Percentiles rank a stretch among this genome's conserved stretches.
Evolutionary conservation across 768 basidiomycete species (phyloP).

Genomic region (Lactarius indigo): DNA sequence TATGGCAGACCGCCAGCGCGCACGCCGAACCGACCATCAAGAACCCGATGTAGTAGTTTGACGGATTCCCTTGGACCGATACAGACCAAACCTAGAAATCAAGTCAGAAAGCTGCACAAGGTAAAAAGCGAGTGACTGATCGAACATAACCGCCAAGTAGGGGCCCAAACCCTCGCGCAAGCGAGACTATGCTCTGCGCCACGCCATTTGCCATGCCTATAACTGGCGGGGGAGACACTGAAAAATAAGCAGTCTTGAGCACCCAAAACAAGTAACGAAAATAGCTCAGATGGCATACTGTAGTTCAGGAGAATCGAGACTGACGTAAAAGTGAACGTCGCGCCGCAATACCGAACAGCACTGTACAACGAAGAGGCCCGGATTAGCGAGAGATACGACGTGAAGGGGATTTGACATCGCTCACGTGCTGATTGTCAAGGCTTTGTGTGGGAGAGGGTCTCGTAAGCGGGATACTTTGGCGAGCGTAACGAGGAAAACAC

Average conservation of each 20-base stretch:
- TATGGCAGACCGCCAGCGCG: slow-evolving; percentile 9
- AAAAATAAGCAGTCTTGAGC: slow-evolving; percentile 14
- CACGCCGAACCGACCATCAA: slow-evolving; percentile 13
- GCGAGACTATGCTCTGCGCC: slow-evolving; percentile 92
- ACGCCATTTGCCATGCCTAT: slow-evolving; percentile 93
- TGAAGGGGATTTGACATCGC: slow-evolving; percentile 29
- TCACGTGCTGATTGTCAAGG: slow-evolving; percentile 77
- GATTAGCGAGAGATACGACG: background rate
- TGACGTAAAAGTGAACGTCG: slow-evolving; percentile 86
- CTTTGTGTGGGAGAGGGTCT: slow-evolving; percentile 36
- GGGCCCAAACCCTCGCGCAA: slow-evolving; percentile 88
- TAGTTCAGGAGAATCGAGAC: slow-evolving; percentile 86
- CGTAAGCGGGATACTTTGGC: slow-evolving; percentile 12
- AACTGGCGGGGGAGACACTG: slow-evolving; percentile 87
- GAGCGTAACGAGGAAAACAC: slow-evolving; percentile 28
- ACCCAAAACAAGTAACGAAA: background rate
- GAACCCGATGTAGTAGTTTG: slow-evolving; percentile 22
- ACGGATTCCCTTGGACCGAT: slow-evolving; percentile 15
- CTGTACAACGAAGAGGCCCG: slow-evolving; percentile 37
- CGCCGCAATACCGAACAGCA: slow-evolving; percentile 83
- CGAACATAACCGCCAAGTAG: slow-evolving; percentile 76
- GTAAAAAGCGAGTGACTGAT: slow-evolving; percentile 29
- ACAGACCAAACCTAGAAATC: slow-evolving; percentile 23
- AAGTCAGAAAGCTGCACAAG: background rate
- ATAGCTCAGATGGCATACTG: slow-evolving; percentile 42